Conservation (phyloP, 306 rosid genomes). For the Glycine latifolia region DNA sequence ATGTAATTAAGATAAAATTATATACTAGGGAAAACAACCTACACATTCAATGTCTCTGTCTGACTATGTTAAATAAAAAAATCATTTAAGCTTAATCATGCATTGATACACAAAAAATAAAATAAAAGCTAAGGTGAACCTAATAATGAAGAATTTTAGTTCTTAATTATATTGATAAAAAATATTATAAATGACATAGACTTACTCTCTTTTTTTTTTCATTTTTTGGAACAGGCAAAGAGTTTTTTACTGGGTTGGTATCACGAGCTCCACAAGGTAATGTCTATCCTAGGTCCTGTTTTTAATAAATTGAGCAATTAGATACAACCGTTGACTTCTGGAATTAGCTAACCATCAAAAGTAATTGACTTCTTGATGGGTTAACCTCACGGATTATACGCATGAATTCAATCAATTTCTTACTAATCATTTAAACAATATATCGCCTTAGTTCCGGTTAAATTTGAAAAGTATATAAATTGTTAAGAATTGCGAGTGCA, state of each 20-base stretch:
- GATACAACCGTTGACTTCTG: background rate
- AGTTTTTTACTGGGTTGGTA: constrained; percentile 33
- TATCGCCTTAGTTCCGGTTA: too few relatives aligned
- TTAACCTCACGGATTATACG: background rate
- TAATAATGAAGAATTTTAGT: too few relatives aligned
- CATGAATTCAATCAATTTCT: background rate
- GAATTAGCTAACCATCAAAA: background rate
- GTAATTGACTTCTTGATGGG: background rate
- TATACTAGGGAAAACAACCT: background rate
- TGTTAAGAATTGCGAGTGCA: too few relatives aligned
- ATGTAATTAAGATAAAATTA: background rate
- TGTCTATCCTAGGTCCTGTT: background rate
- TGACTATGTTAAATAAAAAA: too few relatives aligned
- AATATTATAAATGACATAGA: background rate
- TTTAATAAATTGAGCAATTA: background rate
- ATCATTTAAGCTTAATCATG: too few relatives aligned
- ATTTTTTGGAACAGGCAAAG: constrained; percentile 46
- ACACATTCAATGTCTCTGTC: background rate
- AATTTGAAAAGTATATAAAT: too few relatives aligned
- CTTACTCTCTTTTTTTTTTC: background rate
- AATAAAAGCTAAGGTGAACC: too few relatives aligned
- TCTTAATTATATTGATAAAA: background rate
- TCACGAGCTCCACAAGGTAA: constrained; percentile 49
- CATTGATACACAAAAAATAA: too few relatives aligned
- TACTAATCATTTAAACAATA: too few relatives aligned